Conservation (phyloP, 768 basidiomycete genomes). For the Mycena filopes region DNA sequence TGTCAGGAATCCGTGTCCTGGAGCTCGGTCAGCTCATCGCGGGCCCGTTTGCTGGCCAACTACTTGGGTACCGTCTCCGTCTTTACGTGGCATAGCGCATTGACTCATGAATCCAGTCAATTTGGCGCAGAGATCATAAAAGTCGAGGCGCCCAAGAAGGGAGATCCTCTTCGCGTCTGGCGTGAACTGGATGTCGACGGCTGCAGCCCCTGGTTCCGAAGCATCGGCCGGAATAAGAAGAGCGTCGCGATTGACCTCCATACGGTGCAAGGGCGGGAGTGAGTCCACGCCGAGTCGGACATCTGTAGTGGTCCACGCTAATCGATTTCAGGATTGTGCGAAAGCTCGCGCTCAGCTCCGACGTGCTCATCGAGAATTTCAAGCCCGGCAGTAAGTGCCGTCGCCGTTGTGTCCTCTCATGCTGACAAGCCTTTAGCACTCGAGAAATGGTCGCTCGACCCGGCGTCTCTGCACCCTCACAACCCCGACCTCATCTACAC, state of each 20-base stretch:
- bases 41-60: conserved; percentile 77
- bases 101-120: conserved; percentile 52
- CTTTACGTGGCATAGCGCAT: not conserved
- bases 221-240: conserved; percentile 79
- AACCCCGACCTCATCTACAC: conserved; percentile 93
- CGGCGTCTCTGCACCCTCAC: conserved; percentile 66
- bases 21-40: conserved; percentile 80
- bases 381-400: conserved; percentile 73
- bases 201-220: conserved; percentile 79
- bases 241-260: conserved; percentile 75
- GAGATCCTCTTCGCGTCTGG: conserved; percentile 78
- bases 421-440: conserved; percentile 54
- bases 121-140: conserved; percentile 82
- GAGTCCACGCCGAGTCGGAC: conserved; percentile 31
- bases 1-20: conserved; percentile 70
- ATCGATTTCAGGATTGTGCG: conserved; percentile 62
- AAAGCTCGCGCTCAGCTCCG: conserved; percentile 68
- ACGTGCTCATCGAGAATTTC: conserved; percentile 79
- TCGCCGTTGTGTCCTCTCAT: not conserved
- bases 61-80: conserved; percentile 62
- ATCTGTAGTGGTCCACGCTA: not conserved
- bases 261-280: conserved; percentile 65
- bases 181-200: conserved; percentile 77
- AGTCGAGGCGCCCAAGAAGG: conserved; percentile 69
- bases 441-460: conserved; percentile 76